Percentiles rank a stretch among this genome's conserved stretches.
Conservation (phyloP, 495 filamentous ascomycete species). For the Copromyces sp. region DNA sequence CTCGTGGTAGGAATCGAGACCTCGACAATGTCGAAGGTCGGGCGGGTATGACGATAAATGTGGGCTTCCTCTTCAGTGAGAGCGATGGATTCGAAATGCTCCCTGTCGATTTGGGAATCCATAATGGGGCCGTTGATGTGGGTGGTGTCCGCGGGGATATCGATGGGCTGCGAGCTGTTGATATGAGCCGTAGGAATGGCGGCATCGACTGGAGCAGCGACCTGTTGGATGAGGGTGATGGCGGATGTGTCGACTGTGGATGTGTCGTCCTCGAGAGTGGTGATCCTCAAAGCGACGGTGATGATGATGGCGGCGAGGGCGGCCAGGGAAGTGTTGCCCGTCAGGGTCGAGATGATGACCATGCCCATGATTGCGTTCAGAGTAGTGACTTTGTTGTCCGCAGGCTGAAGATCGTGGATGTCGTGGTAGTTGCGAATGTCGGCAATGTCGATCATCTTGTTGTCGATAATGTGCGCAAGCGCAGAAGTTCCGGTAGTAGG, state of each 20-base stretch:
- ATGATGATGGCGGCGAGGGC: not conserved
- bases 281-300: not conserved
- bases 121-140: too few relatives aligned
- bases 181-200: too few relatives aligned
- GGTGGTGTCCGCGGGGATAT: not conserved
- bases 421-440: not conserved
- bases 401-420: not conserved
- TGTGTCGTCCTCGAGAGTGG: not conserved
- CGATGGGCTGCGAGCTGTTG: too few relatives aligned
- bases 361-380: not conserved
- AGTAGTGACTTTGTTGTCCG: not conserved
- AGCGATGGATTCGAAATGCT: not conserved
- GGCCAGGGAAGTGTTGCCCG: not conserved
- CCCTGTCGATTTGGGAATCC: too few relatives aligned
- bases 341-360: not conserved
- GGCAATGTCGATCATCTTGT: too few relatives aligned
- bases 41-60: not conserved
- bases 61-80: not conserved
- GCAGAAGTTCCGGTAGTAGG: not conserved
- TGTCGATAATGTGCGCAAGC: not conserved
- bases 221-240: too few relatives aligned
- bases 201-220: too few relatives aligned
- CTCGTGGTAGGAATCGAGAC: accelerated
- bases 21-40: not conserved
- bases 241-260: too few relatives aligned